A percentile compares a stretch with the other conserved stretches of the same genome.
Evolutionary conservation across 2,329 filamentous ascomycete genomes (phyloP).

Genomic region (Neopestalotiopsis rosae): DNA sequence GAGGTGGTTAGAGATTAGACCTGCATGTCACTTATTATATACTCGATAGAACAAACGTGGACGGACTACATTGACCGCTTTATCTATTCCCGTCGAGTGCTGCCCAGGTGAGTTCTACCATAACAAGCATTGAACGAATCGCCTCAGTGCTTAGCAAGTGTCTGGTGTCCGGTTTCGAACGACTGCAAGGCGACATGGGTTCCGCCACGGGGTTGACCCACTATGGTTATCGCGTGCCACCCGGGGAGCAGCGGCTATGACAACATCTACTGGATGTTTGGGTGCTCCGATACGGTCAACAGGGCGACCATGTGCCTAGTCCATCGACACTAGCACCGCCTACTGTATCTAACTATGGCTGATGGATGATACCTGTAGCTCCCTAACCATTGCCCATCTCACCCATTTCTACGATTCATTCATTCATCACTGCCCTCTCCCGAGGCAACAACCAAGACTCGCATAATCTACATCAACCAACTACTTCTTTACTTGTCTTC

Average conservation of each 20-base stretch:
- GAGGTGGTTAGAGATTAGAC: neutral
- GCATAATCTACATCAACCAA: neutral
- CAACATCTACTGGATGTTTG: neutral
- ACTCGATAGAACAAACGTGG: neutral
- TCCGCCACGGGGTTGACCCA: conserved; percentile 1
- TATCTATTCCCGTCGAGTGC: neutral
- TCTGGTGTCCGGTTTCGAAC: neutral
- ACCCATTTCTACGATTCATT: neutral
- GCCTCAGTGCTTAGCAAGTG: neutral
- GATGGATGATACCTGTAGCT: neutral
- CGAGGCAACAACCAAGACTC: neutral
- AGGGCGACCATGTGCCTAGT: neutral
- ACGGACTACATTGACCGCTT: neutral
- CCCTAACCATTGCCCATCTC: neutral
- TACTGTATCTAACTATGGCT: neutral
- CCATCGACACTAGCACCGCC: neutral
- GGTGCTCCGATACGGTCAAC: conserved; percentile 2
- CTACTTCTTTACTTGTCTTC: neutral
- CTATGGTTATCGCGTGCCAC: conserved; percentile 2
- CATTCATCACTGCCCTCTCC: neutral
- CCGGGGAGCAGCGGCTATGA: neutral
- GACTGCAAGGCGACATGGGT: neutral
- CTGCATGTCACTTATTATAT: neutral
- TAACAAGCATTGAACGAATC: neutral
- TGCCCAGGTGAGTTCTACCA: neutral